Evolutionary conservation across 2,329 filamentous ascomycete genomes (phyloP), one percentile per base, ranked within the genome.

Genomic region (Phaeoacremonium minimum): DNA sequence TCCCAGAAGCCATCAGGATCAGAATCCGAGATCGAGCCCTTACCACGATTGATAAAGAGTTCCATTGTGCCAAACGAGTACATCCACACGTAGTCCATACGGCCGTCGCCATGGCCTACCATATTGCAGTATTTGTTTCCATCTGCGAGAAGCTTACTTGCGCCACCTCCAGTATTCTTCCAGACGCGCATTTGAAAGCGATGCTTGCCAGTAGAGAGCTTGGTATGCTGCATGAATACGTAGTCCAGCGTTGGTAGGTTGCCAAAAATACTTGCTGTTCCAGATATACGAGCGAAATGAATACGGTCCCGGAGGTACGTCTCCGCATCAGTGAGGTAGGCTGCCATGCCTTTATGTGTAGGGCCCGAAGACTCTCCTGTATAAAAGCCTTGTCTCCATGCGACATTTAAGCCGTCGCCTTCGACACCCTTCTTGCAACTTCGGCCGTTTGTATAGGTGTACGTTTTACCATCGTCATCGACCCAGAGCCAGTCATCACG

Each of bases 401-500:
- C 46, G 0, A 49, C 44, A n/a, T 47, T 42, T n/a, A 49, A 43
- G 13, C 45, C 49, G 15, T 52, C 39, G 1, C 45, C 46, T 2
- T 36, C 30, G 7, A 35, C 33, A 1, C 48, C 49, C 2, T 37
- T 33, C 1, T 33, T 18, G 19, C 43, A 48, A 30, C 48, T 48
- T 16, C 44, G 18, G 5, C 36, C 15, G 30, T 52, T 53, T 15
- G 45, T 48, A 26, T 34, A 45, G 1, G 42, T 46, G 2, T 32
- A 38, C 0, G 45, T 47, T 2, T 12, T 13, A 11, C 49, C 49
- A 6, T 26, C 30, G 5, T 36, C 30, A n/a, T 28, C 32, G 6
- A 51, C 35, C 45, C 40, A 51, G 8, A 51, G 28, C 44, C 42
- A 51, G n/a, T 51, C 50, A 6, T 44, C 43, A 4, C 50, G 46